A percentile compares a stretch with the other conserved stretches of the same genome.
These are phyloP conservation scores for Fraxinus excelsior DNA, from an alignment of 257 asterid genomes.

Conservation along the genomic window DNA sequence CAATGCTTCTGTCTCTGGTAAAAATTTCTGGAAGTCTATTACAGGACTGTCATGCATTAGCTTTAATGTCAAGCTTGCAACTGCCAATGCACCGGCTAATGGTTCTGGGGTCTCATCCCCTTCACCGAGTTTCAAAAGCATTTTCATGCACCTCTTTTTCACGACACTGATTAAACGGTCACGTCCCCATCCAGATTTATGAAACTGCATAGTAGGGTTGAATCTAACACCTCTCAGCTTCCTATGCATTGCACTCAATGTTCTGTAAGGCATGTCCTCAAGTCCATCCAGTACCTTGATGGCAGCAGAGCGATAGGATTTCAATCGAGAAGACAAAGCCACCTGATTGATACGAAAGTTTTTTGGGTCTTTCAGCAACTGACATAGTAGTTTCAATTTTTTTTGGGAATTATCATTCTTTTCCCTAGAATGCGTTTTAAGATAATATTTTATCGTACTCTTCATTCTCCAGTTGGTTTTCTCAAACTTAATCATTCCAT, in stretches of 20 bases:
- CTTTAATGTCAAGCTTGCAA: slow-evolving; percentile 66
- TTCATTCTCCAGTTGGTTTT: slow-evolving; percentile 53
- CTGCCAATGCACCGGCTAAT: slow-evolving; percentile 66
- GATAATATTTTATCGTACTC: slow-evolving; percentile 46
- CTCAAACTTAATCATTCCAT: slow-evolving; percentile 44
- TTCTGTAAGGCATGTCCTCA: slow-evolving; percentile 43
- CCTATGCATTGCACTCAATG: slow-evolving; percentile 64
- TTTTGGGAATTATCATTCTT: slow-evolving; percentile 33
- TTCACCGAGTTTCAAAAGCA: slow-evolving; percentile 48
- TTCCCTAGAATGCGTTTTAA: slow-evolving; percentile 40
- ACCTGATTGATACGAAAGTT: slow-evolving; percentile 32
- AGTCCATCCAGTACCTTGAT: slow-evolving; percentile 52
- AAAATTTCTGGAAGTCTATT: slow-evolving; percentile 48
- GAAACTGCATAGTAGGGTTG: slow-evolving; percentile 35
- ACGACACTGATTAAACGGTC: slow-evolving; percentile 28
- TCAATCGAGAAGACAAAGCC: slow-evolving; percentile 31
- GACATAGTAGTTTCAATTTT: slow-evolving; percentile 40
- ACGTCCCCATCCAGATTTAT: slow-evolving; percentile 26
- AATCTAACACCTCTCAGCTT: slow-evolving; percentile 49
- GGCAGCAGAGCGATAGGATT: slow-evolving; percentile 57
- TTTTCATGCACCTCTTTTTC: slow-evolving; percentile 43
- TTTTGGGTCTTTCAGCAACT: slow-evolving; percentile 46
- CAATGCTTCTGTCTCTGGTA: slow-evolving; percentile 66
- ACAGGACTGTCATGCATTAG: slow-evolving; percentile 41
- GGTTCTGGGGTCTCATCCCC: slow-evolving; percentile 47